A percentile compares a stretch with the other conserved stretches of the same genome.
Conservation (phyloP, 2,329 filamentous ascomycete genomes). For the Geosmithia putterillii region DNA sequence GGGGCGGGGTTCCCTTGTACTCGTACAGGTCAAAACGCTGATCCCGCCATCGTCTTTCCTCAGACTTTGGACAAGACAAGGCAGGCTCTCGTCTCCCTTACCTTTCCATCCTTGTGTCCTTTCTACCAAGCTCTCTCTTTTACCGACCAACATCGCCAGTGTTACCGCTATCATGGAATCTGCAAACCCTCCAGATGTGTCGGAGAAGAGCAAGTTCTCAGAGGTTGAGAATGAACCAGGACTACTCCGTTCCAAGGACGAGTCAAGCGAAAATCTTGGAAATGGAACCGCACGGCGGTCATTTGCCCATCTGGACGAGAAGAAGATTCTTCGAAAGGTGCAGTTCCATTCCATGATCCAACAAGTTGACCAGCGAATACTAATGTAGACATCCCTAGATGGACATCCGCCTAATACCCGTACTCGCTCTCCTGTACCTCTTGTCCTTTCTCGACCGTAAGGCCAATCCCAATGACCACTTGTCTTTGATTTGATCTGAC, state of each 20-base stretch:
- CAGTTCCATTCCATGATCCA: not conserved
- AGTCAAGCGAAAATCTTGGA: not conserved
- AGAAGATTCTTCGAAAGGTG: constrained; percentile 44
- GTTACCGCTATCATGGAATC: not conserved
- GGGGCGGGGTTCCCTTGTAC: too few species aligned
- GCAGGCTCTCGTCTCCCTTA: not conserved
- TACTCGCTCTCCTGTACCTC: constrained; percentile 56
- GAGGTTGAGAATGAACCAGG: constrained; percentile 1
- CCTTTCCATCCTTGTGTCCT: too few species aligned
- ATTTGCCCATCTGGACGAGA: constrained; percentile 27
- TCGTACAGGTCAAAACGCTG: too few species aligned
- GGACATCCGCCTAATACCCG: constrained; percentile 40
- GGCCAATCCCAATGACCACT: constrained; percentile 2
- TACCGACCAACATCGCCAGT: not conserved
- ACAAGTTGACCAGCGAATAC: too few species aligned
- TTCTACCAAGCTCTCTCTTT: not conserved
- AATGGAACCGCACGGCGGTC: not conserved
- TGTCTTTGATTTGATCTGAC: not conserved
- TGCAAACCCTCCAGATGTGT: not conserved
- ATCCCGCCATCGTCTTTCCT: too few species aligned
- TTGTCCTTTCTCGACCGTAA: constrained; percentile 54
- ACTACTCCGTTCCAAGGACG: not conserved
- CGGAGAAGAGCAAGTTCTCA: constrained; percentile 2
- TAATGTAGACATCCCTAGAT: constrained; percentile 22
- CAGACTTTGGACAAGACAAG: too few species aligned